Percentiles rank a stretch among this genome's conserved stretches.
Conservation (phyloP, 2,329 filamentous ascomycete genomes). For the Fusarium camptoceras region DNA sequence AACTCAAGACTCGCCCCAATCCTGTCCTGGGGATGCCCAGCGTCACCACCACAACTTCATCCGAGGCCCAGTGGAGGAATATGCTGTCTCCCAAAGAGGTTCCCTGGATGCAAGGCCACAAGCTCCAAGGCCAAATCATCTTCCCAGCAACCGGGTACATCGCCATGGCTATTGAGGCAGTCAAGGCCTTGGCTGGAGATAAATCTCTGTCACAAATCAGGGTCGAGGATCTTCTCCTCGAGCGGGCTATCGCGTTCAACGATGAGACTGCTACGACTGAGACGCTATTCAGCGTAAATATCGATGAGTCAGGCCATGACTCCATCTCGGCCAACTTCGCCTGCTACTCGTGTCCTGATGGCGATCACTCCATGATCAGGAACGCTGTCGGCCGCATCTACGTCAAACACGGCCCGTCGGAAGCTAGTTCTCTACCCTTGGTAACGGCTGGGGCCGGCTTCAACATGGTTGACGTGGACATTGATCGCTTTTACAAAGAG, state of each 20-base stretch:
- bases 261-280: neutral
- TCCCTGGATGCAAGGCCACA: constrained; percentile 1
- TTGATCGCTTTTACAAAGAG: no score
- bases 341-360: neutral
- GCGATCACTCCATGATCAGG: neutral
- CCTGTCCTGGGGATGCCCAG: neutral
- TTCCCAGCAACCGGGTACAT: neutral
- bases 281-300: neutral
- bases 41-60: neutral
- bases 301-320: neutral
- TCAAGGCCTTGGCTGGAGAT: neutral
- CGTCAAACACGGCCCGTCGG: neutral
- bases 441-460: no score
- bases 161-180: neutral
- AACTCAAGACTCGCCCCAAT: neutral
- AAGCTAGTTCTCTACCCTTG: neutral
- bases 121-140: neutral
- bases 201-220: neutral
- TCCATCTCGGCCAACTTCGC: neutral
- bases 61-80: neutral
- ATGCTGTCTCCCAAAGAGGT: neutral
- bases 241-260: neutral
- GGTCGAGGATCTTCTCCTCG: neutral
- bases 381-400: neutral
- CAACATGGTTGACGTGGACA: no score